Percentiles rank a stretch among this genome's conserved stretches.
These are phyloP conservation scores for Aspergillus luchuensis DNA, from an alignment of 2,329 filamentous ascomycete species.

Conservation along the genomic window DNA sequence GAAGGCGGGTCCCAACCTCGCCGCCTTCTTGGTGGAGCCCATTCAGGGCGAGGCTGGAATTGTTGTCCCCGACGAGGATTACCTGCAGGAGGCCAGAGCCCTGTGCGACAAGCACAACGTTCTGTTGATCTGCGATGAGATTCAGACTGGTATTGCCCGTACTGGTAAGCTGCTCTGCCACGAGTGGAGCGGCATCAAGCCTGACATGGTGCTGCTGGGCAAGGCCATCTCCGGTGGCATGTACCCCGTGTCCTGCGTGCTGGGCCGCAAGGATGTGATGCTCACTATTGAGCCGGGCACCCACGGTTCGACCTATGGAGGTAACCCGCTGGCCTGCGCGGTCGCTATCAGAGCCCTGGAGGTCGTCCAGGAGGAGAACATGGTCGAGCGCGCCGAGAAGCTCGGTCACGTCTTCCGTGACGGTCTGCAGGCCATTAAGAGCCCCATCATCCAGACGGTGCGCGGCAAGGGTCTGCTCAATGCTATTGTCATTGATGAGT, in stretches of 20 bases:
- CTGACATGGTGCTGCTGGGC: constrained; percentile 89
- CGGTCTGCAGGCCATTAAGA: constrained; percentile 72
- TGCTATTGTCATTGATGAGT: constrained; percentile 93
- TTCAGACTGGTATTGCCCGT: constrained; percentile 94
- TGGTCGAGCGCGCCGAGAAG: constrained; percentile 78
- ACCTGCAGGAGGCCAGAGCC: constrained; percentile 75
- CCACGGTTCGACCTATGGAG: constrained; percentile 97
- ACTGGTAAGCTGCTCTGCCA: constrained; percentile 93
- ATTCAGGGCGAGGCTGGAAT: constrained; percentile 98
- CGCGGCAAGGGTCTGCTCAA: constrained; percentile 94
- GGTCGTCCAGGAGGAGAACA: constrained; percentile 86
- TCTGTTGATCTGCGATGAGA: constrained; percentile 95
- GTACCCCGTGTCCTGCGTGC: constrained; percentile 96
- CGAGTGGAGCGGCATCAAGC: constrained; percentile 93
- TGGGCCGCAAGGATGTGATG: constrained; percentile 89
- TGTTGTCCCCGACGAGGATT: constrained; percentile 88
- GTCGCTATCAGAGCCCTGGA: constrained; percentile 94
- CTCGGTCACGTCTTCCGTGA: constrained; percentile 83
- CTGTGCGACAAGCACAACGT: constrained; percentile 96
- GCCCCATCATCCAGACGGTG: constrained; percentile 76
- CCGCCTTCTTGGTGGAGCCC: constrained; percentile 91
- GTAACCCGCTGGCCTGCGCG: constrained; percentile 92
- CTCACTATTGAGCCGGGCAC: constrained; percentile 93
- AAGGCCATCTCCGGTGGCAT: constrained; percentile 98
- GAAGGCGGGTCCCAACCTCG: constrained; percentile 78